Base-by-base conservation (phyloP, 192 early-diverging fungal species). In the Coemansia sp. region DNA sequence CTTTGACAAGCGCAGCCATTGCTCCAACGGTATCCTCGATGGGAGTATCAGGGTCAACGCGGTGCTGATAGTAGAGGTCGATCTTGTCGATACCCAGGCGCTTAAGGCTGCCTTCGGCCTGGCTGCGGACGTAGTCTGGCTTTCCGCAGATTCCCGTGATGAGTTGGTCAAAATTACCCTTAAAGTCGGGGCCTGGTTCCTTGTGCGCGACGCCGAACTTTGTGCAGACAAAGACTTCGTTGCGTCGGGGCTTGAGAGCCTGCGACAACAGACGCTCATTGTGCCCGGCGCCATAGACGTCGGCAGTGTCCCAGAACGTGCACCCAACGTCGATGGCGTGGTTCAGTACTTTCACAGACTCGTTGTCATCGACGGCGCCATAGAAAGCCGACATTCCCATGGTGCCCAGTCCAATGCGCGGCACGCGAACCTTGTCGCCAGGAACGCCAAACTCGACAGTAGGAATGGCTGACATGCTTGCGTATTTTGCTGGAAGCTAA, bases 51-150 rank as follows among this genome's bases (percentile, higher is more conserved):
- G 83, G 83, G 53, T 88, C 89, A 10, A 90, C 71, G 46, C 89
- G 83, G 59, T 88, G 87, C 54, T 82, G 77, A 62, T 89, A 89
- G 59, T 88, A 91, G 29, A 91, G 67, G 59, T 91, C 90, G 51
- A 91, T 87, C 39, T 59, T 46, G 57, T 86, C 75, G 19, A 82
- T 69, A 6, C 87, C 88, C 11, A 89, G 74, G 27, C 90, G 62
- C 65, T 80, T 42, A 3, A 91, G 65, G 9, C 79, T 75, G 0
- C 3, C 74, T 1, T 84, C 66, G 53, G 79, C 80, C 3, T 80
- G 76, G n/a, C 68, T 60, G 15, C 73, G 72, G 14, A 88, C 77
- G 59, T 87, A 85, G 15, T 86, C 85, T 19, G 85, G 85, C 14
- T 49, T 68, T 22, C 85, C 84, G 31, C 56, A 32, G n/a, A 83